Percentiles rank a stretch among this genome's conserved stretches.
These are phyloP conservation scores for Vachellia pachyceras DNA, from an alignment of 306 rosid genomes.

Conservation along the genomic window DNA sequence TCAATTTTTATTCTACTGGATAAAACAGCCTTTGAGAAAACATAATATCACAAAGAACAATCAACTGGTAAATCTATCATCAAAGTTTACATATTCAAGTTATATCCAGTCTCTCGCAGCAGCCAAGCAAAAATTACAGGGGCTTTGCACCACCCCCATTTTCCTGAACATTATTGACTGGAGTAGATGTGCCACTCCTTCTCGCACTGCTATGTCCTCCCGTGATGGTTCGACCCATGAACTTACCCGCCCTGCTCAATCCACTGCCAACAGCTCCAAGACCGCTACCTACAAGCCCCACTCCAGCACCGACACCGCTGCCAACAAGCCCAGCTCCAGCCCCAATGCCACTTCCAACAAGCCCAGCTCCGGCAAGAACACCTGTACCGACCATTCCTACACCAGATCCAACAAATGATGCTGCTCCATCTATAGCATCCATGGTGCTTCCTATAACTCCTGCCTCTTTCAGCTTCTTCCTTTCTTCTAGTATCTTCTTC, in stretches of 20 bases:
- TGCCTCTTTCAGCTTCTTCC: slow-evolving; percentile 78
- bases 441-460: slow-evolving; percentile 90
- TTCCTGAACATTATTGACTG: slow-evolving; percentile 64
- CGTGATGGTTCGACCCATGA: slow-evolving; percentile 86
- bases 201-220: slow-evolving; percentile 64
- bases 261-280: slow-evolving; percentile 56
- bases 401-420: slow-evolving; percentile 66
- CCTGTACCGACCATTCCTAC: slow-evolving; percentile 67
- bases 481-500: slow-evolving; percentile 73
- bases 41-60: slow-evolving; percentile 26
- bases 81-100: slow-evolving; percentile 38
- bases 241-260: slow-evolving; percentile 78
- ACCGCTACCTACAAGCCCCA: slow-evolving; percentile 50
- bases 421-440: slow-evolving; percentile 89
- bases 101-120: slow-evolving; percentile 39
- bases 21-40: neutral
- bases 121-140: slow-evolving; percentile 26
- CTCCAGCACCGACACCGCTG: slow-evolving; percentile 59
- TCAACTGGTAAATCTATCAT: slow-evolving; percentile 33
- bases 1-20: neutral
- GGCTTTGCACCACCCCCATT: slow-evolving; percentile 78
- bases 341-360: slow-evolving; percentile 65
- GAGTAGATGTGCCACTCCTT: slow-evolving; percentile 78
- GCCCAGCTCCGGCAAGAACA: slow-evolving; percentile 61
- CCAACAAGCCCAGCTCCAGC: slow-evolving; percentile 62